Base-by-base conservation (phyloP, 108 stramenopile genomes). In the Bacterosira constricta region DNA sequence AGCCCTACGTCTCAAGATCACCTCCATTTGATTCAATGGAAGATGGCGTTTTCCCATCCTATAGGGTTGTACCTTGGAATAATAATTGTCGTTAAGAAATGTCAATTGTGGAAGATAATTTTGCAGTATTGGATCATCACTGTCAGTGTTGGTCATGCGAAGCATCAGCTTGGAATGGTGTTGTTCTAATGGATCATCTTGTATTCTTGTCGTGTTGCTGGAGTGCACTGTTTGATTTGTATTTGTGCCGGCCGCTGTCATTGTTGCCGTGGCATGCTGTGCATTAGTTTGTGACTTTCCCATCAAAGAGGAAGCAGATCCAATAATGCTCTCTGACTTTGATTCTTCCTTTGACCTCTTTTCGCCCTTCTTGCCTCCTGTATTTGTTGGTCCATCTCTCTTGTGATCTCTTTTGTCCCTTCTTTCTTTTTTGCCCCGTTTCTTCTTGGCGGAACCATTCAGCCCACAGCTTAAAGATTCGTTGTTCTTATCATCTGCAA, bases 11-110 rank as follows among this genome's bases (percentile, higher is more conserved):
- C 77, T 55, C 18, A 79, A 55, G 32, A 79, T 62, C 26, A 79
- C 55, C 56, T 79, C 77, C 45, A 79, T 34, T 66, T 79, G 77
- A 79, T 79, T 66, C 15, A 36, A 35, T 36, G 77, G 77, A 32
- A 79, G 55, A 53, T 71, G 61, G 30, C 63, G 68, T 21, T 50
- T 65, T 36, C 70, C 70, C 30, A 66, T 60, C 3, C 49, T 18
- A 65, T 35, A 71, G 3, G 77, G 77, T 51, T 71, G 25, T 26
- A 68, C 55, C 27, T 44, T 71, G 25, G 41, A 32, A 51, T 71
- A 71, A 60, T 65, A 79, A 17, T 71, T 38, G 21, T 66, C 31
- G 41, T 51, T 36, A 1, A 71, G 54, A 36, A 66, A 51, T 46
- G 51, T 36, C 36, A 79, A 25, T 58, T 66, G 52, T 4, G 69